These are phyloP conservation scores for Verbascum thapsus DNA, from an alignment of 257 asterid species.

Conservation along the genomic window DNA sequence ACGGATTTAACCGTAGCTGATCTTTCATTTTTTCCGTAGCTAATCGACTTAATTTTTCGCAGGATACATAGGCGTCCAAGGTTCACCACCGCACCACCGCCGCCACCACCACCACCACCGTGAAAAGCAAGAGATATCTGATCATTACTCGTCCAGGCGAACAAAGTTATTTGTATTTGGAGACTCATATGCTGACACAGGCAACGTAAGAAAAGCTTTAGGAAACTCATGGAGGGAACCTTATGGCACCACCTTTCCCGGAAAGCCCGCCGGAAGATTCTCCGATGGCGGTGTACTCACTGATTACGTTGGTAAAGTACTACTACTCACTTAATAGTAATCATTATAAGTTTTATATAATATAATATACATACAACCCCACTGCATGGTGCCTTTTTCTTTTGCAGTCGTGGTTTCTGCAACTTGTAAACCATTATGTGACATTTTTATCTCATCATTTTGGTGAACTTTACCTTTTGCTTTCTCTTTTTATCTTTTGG, in stretches of 20 bases:
- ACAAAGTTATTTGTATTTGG: constrained; percentile 86
- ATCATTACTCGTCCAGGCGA: constrained; percentile 35
- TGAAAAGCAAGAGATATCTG: constrained; percentile 23
- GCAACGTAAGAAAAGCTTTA: constrained; percentile 55
- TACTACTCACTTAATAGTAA: no score
- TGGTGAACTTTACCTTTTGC: constrained; percentile 44
- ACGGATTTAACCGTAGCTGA: no score
- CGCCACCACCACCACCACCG: constrained; percentile 18
- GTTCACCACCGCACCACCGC: constrained; percentile 26
- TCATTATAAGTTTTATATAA: neutral
- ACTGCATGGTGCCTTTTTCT: constrained; percentile 12
- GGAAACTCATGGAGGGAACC: constrained; percentile 76
- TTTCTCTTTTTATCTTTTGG: constrained; percentile 18
- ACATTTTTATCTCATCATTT: constrained; percentile 31
- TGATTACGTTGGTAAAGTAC: constrained; percentile 67
- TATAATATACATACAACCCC: no score
- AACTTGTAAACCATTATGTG: constrained; percentile 5
- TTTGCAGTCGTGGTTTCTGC: constrained; percentile 12
- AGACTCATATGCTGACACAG: constrained; percentile 91
- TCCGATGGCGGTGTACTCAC: constrained; percentile 93
- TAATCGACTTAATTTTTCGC: no score
- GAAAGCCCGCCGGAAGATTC: constrained; percentile 82
- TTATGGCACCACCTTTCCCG: constrained; percentile 82
- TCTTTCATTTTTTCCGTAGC: no score
- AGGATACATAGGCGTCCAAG: constrained; percentile 35